Base-by-base conservation (phyloP, 2,329 filamentous ascomycete genomes). In the Paramyrothecium roridum region DNA sequence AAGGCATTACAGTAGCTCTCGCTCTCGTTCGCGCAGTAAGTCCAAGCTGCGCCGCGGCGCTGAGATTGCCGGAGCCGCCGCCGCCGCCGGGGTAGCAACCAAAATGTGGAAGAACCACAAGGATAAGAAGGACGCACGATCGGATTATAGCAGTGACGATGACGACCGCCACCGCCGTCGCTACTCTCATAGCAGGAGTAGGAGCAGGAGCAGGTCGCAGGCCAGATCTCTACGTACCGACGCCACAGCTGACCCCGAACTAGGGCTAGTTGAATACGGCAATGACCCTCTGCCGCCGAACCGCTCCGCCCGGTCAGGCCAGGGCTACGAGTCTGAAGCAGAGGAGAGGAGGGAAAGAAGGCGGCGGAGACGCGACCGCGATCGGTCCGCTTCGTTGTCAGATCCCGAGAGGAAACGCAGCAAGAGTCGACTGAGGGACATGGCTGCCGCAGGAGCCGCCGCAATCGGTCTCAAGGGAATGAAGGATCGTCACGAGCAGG, bases 211-310 rank as follows among this genome's bases (percentile, higher is more conserved):
- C 75, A 80, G 78, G 73, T 83, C 81, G 71, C 69, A 70, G 66
- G 74, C 77, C 73, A 72, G 73, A 73, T 73, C 75, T 74, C 73
- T 71, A 70, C 73, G 77, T 73, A 77, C 77, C 64, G 77, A 80
- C 70, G 73, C 74, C 67, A 73, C 72, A 69, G 78, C 81, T 86
- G 83, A 86, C 82, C 80, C 78, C 76, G 82, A 85, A 75, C 75
- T 86, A 84, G 84, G 83, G 75, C 78, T 86, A 78, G 82, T 87
- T 80, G 82, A 87, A 70, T 87, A 87, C 76, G 84, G 84, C 63
- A 77, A 75, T 67, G 77, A 80, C 61, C 83, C 84, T 63, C 76
- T 87, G 60, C 71, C 73, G 61, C 75, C 75, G 58, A 65, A 70
- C 57, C 68, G 72, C 61, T 70, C 68, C 50, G 65, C 70, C 59